Percentiles rank a stretch among this genome's conserved stretches.
Evolutionary conservation across 441 rosid genomes (phyloP).

Genomic region (Cnidoscolus chayamansa): DNA sequence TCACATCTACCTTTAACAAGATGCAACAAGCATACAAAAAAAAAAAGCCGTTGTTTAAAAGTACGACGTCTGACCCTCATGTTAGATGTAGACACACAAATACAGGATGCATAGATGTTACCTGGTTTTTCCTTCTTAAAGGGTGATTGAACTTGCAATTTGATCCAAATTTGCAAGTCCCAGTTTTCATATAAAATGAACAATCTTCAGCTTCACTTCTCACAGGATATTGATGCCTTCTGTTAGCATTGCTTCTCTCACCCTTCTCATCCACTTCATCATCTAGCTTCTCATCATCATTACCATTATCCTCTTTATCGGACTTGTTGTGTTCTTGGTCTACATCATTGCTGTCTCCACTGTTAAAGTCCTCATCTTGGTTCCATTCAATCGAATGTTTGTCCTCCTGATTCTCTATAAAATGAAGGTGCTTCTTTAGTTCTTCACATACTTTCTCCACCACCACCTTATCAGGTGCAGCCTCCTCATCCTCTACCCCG

Average conservation of each 20-base stretch:
- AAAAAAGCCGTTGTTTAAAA: not conserved
- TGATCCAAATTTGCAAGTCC: constrained; percentile 71
- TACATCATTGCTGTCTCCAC: constrained; percentile 16
- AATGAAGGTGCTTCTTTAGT: constrained; percentile 6
- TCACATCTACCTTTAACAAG: not conserved
- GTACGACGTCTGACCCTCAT: not conserved
- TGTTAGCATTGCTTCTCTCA: constrained; percentile 23
- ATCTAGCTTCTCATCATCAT: constrained; percentile 4
- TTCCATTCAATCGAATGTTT: constrained; percentile 15
- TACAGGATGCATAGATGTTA: constrained; percentile 12
- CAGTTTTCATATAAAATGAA: constrained; percentile 63
- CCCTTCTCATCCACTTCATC: constrained; percentile 26
- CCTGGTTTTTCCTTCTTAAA: constrained; percentile 51
- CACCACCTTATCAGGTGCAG: not conserved
- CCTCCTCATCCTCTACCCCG: not conserved
- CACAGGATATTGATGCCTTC: constrained; percentile 48
- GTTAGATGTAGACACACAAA: not conserved
- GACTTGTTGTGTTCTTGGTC: constrained; percentile 5
- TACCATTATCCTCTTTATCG: constrained; percentile 15
- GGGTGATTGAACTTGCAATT: constrained; percentile 92
- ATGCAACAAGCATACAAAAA: not conserved
- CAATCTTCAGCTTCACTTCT: constrained; percentile 87
- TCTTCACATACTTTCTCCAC: constrained; percentile 3
- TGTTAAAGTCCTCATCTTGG: constrained; percentile 20
- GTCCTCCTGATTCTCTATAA: constrained; percentile 23